These are phyloP conservation scores for Lasiodiplodia sp. DNA, from an alignment of 2,329 filamentous ascomycete species.

Conservation along the genomic window DNA sequence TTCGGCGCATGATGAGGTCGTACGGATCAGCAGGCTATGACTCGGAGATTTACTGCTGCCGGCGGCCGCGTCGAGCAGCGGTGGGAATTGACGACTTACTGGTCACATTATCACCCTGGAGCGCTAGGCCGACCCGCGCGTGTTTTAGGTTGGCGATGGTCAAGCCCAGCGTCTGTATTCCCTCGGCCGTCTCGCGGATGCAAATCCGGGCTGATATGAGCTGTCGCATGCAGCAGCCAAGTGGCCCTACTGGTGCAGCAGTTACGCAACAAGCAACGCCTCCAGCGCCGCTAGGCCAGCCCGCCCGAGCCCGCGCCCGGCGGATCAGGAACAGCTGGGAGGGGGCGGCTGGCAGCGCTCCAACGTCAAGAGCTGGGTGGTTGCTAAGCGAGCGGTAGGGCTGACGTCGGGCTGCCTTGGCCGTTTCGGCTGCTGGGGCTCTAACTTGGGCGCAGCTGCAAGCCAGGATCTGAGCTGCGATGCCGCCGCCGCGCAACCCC, in stretches of 20 bases:
- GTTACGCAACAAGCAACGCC: conserved; percentile 25
- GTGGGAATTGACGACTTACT: neutral
- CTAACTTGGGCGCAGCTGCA: neutral
- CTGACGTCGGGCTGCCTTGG: neutral
- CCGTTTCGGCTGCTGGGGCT: conserved; percentile 6
- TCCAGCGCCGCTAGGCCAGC: neutral
- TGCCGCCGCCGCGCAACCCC: conserved; percentile 24
- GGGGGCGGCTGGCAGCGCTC: neutral
- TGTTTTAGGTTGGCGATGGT: conserved; percentile 27
- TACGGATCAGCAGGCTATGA: conserved; percentile 18
- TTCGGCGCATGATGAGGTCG: conserved; percentile 10
- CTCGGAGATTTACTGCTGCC: conserved; percentile 21
- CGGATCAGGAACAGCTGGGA: conserved; percentile 8
- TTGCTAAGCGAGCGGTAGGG: conserved; percentile 1
- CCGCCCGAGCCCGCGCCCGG: neutral
- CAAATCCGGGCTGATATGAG: conserved; percentile 27
- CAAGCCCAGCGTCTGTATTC: conserved; percentile 10
- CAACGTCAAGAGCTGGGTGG: neutral
- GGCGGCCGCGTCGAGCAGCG: neutral
- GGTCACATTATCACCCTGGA: conserved; percentile 17
- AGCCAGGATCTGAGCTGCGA: neutral
- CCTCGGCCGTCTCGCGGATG: conserved; percentile 17
- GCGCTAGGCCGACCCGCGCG: conserved; percentile 20
- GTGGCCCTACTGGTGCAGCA: conserved; percentile 14
- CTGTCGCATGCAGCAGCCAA: conserved; percentile 26